Base-by-base conservation (phyloP, 441 rosid genomes). In the Jatropha podagrica region DNA sequence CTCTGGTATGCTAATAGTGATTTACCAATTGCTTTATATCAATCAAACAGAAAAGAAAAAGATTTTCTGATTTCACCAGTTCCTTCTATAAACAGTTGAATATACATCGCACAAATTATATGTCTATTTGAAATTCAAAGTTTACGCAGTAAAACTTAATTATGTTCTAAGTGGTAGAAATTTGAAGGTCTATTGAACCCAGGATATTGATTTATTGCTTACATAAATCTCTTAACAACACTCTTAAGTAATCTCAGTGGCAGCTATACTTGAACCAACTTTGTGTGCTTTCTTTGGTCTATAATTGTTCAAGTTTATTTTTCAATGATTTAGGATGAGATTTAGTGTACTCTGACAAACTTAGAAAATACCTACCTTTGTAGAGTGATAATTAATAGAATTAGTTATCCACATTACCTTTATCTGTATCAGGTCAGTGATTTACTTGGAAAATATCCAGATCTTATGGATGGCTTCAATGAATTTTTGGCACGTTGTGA, bases 401-500 rank as follows among this genome's bases (percentile, higher is more conserved):
- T 68, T 60, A 75, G 52, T 81, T 65, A 76, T 73, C 70, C 66
- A 18, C 64, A 73, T 69, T 62, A 62, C 61, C 61, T 69, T 71
- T 83, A 59, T 73, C 76, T 83, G 84, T 72, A 41, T 74, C 86
- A 96, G 99, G 91, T 91, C 49, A 81, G 85, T 2, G 93, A 87
- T 88, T 81, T 96, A 81, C 87, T 96, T 78, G 97, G 93, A 84
- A 88, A 78, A 78, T 85, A 91, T 90, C 90, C 90, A 37, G 99
- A 92, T 71, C 92, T 94, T 71, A 90, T 94, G 92, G 99, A 86
- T 27, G 95, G 88, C 69, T 89, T 96, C 82, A 84, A 81, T 81
- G 97, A 88, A 58, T 91, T 96, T 88, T 84, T 96, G 86, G 89
- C 89, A 41, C 89, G 83, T 54, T 94, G 98, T 81, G 98, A 91